A percentile compares a stretch with the other conserved stretches of the same genome.
Evolutionary conservation across 345 rosid genomes (phyloP).

Genomic region (Eucalyptus tenuipes): DNA sequence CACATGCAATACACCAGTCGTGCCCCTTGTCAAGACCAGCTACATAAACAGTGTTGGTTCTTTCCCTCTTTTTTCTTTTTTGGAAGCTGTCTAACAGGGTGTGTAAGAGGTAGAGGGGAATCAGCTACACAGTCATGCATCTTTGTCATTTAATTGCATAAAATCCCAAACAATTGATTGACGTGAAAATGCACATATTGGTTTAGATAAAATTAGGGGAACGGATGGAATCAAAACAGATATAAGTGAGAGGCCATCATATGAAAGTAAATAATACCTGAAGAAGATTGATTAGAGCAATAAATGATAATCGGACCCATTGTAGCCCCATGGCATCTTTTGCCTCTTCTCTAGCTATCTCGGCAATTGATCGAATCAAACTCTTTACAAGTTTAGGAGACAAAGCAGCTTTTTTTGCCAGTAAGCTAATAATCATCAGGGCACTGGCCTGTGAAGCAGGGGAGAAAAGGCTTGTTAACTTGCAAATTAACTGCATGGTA

Average conservation of each 20-base stretch:
- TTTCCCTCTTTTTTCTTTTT: not conserved
- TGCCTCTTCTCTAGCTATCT: conserved; percentile 45
- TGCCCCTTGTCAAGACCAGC: not conserved
- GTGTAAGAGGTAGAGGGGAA: not conserved
- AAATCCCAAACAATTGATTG: not conserved
- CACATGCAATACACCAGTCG: not conserved
- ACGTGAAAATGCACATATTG: not conserved
- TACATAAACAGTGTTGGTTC: not conserved
- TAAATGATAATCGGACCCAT: conserved; percentile 53
- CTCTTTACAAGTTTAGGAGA: conserved; percentile 64
- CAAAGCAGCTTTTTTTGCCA: conserved; percentile 57
- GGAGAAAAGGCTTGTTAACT: not conserved
- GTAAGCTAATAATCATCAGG: conserved; percentile 69
- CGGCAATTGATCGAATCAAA: conserved; percentile 60
- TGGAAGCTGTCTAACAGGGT: not conserved
- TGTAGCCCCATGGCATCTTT: conserved; percentile 54
- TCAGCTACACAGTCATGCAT: not conserved
- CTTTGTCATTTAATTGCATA: not conserved
- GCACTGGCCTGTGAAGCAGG: conserved; percentile 61
- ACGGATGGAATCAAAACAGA: not conserved
- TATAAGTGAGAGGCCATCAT: not conserved
- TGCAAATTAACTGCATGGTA: not conserved
- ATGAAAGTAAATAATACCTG: conserved; percentile 39
- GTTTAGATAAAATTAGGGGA: not conserved
- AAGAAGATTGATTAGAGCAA: conserved; percentile 69